Base-by-base conservation (phyloP, 2,329 filamentous ascomycete species). In the Fusarium oligoseptatum region DNA sequence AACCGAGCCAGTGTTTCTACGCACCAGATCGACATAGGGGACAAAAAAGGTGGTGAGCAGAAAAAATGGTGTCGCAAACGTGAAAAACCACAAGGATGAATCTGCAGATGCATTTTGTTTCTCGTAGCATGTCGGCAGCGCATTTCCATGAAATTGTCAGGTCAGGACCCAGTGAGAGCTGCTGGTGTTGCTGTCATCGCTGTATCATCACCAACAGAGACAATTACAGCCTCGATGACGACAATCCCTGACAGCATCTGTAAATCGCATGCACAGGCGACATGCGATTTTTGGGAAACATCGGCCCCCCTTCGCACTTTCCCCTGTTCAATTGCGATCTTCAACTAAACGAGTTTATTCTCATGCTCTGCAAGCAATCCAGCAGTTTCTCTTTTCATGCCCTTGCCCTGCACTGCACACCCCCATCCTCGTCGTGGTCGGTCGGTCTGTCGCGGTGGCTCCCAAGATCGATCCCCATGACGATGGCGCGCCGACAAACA, bases 251-350 rank as follows among this genome's bases (percentile, higher is more conserved):
- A 39, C 43, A 20, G 45, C 36, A 36, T 37, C 29, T 36, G 29
- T 24, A 60, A 74, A 71, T 61, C 58, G 71, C 67, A 73, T 71
- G 34, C 63, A 71, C 61, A 17, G 52, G 24, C 56, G 48, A 32
- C 43, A 73, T 73, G 70, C 43, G 48, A 43, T 39, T 73, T 66
- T 41, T 20, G 50, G 56, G 70, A 67, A 62, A n/a, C 61, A 67
- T 61, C 39, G 24, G 27, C 58, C 55, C 63, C 63, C 66, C 56
- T 52, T 52, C 61, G 50, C 39, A 37, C 29, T 20, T 52, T 41
- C 29, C 50, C 36, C 39, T n/a, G 52, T 71, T 73, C 71, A 62
- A 73, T 73, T 73, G 41, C 27, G 71, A 73, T 73, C 71, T 74
- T 74, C 71, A 71, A 43, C 67, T 50, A 73, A 61, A 55, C 41